A percentile compares a stretch with the other conserved stretches of the same genome.
phyloP scores from a whole-genome alignment of 2,329 filamentous ascomycete genomes.

The Coniochaeta prunicola region DNA sequence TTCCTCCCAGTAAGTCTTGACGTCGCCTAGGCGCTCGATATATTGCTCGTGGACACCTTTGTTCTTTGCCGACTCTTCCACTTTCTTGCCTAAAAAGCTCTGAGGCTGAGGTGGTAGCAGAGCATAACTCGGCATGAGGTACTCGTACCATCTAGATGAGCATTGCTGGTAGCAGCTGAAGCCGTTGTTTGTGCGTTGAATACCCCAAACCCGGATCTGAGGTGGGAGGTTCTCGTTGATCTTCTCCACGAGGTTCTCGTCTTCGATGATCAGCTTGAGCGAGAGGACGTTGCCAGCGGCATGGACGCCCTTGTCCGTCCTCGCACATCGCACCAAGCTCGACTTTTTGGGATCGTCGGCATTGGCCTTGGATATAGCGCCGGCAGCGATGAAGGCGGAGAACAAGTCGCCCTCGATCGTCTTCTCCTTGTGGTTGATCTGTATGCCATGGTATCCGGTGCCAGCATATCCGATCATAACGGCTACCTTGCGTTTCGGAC shows the following conservation, averaged over 20 bases:
- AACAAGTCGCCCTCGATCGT: constrained; percentile 97
- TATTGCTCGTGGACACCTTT: constrained; percentile 65
- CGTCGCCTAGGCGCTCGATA: constrained; percentile 64
- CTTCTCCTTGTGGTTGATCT: constrained; percentile 75
- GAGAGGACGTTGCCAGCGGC: constrained; percentile 94
- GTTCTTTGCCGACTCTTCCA: constrained; percentile 71
- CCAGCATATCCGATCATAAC: constrained; percentile 94
- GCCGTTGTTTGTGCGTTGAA: constrained; percentile 77
- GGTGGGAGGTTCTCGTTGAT: constrained; percentile 81
- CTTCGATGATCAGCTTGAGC: constrained; percentile 91
- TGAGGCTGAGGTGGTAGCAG: constrained; percentile 88
- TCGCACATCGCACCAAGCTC: constrained; percentile 83
- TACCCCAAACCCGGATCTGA: constrained; percentile 94
- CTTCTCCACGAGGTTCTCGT: constrained; percentile 76
- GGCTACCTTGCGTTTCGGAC: constrained; percentile 92
- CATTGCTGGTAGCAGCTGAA: constrained; percentile 95
- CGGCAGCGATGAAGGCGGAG: constrained; percentile 80
- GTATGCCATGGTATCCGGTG: constrained; percentile 95
- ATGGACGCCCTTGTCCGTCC: constrained; percentile 96
- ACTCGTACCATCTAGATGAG: constrained; percentile 96
- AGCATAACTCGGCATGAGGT: constrained; percentile 87
- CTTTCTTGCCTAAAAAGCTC: constrained; percentile 74
- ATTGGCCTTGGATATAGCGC: constrained; percentile 94
- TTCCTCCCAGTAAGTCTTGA: constrained; percentile 73
- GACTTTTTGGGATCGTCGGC: constrained; percentile 96